A percentile compares a stretch with the other conserved stretches of the same genome.
Conservation (phyloP, 768 basidiomycete species). For the Botryobasidium botryosum region DNA sequence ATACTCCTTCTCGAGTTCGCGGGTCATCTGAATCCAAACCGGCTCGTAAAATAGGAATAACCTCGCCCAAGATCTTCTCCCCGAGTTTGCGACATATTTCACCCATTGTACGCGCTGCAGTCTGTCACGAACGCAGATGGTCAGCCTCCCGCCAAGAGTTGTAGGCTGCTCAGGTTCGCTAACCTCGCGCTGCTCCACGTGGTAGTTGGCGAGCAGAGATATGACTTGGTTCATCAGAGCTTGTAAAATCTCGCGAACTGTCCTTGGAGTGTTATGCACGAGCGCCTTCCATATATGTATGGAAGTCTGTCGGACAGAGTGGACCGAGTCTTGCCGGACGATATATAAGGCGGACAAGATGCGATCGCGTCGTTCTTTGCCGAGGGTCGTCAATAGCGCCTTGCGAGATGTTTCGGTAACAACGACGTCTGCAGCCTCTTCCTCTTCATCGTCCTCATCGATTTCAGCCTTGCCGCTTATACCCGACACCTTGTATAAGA, state of each 20-base stretch:
- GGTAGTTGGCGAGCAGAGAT: slow-evolving; percentile 55
- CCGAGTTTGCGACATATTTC: slow-evolving; percentile 94
- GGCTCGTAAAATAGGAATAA: slow-evolving; percentile 57
- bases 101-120: slow-evolving; percentile 68
- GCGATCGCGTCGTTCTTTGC: slow-evolving; percentile 73
- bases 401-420: slow-evolving; percentile 67
- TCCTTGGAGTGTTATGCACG: slow-evolving; percentile 84
- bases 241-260: slow-evolving; percentile 85
- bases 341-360: slow-evolving; percentile 84
- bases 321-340: slow-evolving; percentile 84
- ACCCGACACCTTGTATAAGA: slow-evolving; percentile 92
- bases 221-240: slow-evolving; percentile 69
- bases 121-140: slow-evolving; percentile 28
- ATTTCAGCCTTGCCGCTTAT: slow-evolving; percentile 80
- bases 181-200: slow-evolving; percentile 84
- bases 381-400: slow-evolving; percentile 76
- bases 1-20: slow-evolving; percentile 66
- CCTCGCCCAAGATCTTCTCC: slow-evolving; percentile 72
- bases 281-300: slow-evolving; percentile 97
- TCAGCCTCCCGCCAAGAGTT: not conserved
- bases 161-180: no score
- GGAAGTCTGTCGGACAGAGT: slow-evolving; percentile 74
- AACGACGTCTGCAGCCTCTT: slow-evolving; percentile 41
- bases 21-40: slow-evolving; percentile 42
- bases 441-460: slow-evolving; percentile 46